Conservation (phyloP, 768 basidiomycete genomes). For the Lactarius evosmus region DNA sequence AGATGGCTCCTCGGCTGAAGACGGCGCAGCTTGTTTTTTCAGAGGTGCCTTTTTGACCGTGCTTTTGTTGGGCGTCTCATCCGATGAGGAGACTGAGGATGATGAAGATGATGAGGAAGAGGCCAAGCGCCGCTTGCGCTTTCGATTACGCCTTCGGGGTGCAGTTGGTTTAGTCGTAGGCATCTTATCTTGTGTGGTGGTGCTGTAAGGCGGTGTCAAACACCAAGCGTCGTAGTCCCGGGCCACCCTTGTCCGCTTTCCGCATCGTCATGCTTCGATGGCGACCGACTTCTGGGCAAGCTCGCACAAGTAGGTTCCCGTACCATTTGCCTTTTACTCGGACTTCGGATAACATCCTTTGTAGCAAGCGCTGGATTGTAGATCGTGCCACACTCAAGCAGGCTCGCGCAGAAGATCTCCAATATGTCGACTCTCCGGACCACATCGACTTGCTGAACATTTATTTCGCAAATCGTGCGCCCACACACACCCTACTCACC, state of each 20-base stretch:
- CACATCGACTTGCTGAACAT: slow-evolving; percentile 77
- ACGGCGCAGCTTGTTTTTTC: slow-evolving; percentile 11
- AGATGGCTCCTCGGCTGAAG: slow-evolving; percentile 5
- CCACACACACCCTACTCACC: neutral
- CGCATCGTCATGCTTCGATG: slow-evolving; percentile 42
- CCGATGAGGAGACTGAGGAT: slow-evolving; percentile 30
- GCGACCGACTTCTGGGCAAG: slow-evolving; percentile 92
- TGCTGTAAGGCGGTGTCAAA: neutral
- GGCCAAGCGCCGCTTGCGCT: slow-evolving; percentile 37
- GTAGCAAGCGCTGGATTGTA: slow-evolving; percentile 89
- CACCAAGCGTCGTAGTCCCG: neutral
- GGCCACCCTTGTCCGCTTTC: neutral
- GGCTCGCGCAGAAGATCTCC: slow-evolving; percentile 74
- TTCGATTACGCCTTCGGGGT: slow-evolving; percentile 35
- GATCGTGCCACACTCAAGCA: slow-evolving; percentile 71
- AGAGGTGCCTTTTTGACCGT: slow-evolving; percentile 9
- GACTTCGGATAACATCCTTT: neutral
- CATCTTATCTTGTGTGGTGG: slow-evolving; percentile 19
- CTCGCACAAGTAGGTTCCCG: slow-evolving; percentile 65
- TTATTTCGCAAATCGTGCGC: slow-evolving; percentile 80
- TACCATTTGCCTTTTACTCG: neutral
- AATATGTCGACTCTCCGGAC: slow-evolving; percentile 76
- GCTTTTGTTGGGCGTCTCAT: slow-evolving; percentile 7
- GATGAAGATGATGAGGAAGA: slow-evolving; percentile 31
- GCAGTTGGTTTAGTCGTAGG: slow-evolving; percentile 29